Conservation (phyloP, 2,329 filamentous ascomycete genomes). For the Penicillium sp. region DNA sequence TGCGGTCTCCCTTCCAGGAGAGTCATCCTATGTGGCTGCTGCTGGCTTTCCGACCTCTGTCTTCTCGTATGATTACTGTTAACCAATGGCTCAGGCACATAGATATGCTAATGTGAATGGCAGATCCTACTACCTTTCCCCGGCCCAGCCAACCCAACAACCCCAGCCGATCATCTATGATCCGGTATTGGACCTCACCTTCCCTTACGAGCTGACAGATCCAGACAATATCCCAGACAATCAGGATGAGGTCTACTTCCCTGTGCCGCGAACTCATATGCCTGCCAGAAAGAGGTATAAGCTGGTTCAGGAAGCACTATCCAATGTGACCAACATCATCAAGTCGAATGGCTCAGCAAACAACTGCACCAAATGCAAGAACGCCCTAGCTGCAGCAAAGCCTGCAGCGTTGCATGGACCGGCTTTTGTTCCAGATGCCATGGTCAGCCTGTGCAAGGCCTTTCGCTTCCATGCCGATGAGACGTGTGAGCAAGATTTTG, state of each 20-base stretch:
- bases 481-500: slow-evolving; percentile 50
- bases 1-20: slow-evolving; percentile 22
- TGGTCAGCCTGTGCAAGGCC: slow-evolving; percentile 52
- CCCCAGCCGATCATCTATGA: slow-evolving; percentile 56
- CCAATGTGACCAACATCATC: slow-evolving; percentile 48
- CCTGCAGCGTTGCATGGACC: slow-evolving; percentile 52
- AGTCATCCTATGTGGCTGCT: slow-evolving; percentile 30
- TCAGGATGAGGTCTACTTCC: slow-evolving; percentile 52
- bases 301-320: slow-evolving; percentile 42
- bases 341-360: slow-evolving; percentile 37
- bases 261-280: slow-evolving; percentile 48
- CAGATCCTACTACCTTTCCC: slow-evolving; percentile 47
- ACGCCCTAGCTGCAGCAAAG: slow-evolving; percentile 52
- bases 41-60: slow-evolving; percentile 52
- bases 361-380: slow-evolving; percentile 56
- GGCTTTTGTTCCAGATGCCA: slow-evolving; percentile 48
- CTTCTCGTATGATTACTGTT: slow-evolving; percentile 40
- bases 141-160: slow-evolving; percentile 47
- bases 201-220: slow-evolving; percentile 54
- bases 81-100: background rate
- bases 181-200: slow-evolving; percentile 55
- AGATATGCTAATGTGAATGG: slow-evolving; percentile 6
- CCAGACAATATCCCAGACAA: slow-evolving; percentile 52
- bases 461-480: slow-evolving; percentile 48
- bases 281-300: slow-evolving; percentile 39